Percentiles rank a stretch among this genome's conserved stretches.
phyloP scores from a whole-genome alignment of 768 basidiomycete species.

The Hypsizygus marmoreus region DNA sequence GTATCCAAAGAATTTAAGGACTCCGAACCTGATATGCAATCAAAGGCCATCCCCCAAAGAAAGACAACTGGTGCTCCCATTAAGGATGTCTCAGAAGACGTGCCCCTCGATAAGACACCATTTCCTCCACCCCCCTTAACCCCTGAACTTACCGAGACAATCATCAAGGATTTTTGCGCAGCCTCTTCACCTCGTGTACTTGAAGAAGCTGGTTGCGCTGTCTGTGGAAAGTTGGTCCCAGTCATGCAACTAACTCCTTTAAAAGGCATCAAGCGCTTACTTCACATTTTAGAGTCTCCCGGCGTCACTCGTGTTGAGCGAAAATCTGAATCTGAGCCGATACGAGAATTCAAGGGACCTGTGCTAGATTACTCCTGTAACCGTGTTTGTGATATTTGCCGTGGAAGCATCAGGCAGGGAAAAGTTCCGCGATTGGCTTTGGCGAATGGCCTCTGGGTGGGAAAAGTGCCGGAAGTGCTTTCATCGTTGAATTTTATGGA shows the following conservation, averaged over 20 bases:
- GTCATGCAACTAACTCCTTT: slow-evolving; percentile 2
- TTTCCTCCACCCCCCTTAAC: slow-evolving; percentile 1
- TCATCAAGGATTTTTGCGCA: slow-evolving; percentile 4
- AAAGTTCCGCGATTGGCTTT: slow-evolving; percentile 26
- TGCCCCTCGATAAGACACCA: too few relatives aligned
- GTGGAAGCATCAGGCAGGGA: slow-evolving; percentile 2
- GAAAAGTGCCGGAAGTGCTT: slow-evolving; percentile 30
- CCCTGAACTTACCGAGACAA: background rate
- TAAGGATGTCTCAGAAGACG: too few relatives aligned
- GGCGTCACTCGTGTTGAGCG: slow-evolving; percentile 13
- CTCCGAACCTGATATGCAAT: too few relatives aligned
- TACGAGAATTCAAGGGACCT: slow-evolving; percentile 13
- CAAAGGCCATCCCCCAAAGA: too few relatives aligned
- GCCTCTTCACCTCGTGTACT: slow-evolving; percentile 11
- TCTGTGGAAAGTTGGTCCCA: slow-evolving; percentile 19
- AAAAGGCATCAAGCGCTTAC: slow-evolving; percentile 1
- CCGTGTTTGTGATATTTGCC: slow-evolving; percentile 18
- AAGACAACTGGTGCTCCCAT: too few relatives aligned
- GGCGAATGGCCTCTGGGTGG: slow-evolving; percentile 38
- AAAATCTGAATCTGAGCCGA: background rate
- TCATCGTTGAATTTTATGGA: slow-evolving; percentile 30
- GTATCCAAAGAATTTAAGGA: too few relatives aligned
- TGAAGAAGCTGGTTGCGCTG: slow-evolving; percentile 24
- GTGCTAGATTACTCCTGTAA: slow-evolving; percentile 15
- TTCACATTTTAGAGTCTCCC: slow-evolving; percentile 2